phyloP scores from a whole-genome alignment of 495 filamentous ascomycete genomes.

The Penicillium flavigenum region DNA sequence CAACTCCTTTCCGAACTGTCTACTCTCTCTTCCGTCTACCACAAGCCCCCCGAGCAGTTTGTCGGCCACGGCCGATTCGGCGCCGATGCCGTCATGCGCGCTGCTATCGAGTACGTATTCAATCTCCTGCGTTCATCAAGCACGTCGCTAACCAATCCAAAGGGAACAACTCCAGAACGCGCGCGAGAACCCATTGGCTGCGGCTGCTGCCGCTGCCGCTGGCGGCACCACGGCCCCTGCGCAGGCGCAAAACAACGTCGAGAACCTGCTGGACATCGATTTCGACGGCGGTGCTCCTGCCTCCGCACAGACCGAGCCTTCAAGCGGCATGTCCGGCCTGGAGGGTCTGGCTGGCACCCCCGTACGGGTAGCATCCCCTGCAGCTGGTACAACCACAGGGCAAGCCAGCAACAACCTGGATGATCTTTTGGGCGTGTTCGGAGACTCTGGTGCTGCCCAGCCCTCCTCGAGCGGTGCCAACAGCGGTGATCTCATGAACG shows the following conservation, averaged over 20 bases:
- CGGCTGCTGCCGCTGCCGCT: slow-evolving; percentile 69
- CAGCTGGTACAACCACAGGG: slow-evolving; percentile 42
- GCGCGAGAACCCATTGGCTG: slow-evolving; percentile 90
- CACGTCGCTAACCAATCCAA: slow-evolving; percentile 16
- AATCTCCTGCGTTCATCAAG: background rate
- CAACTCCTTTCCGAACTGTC: slow-evolving; percentile 85
- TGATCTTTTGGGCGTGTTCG: slow-evolving; percentile 86
- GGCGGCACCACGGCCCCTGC: slow-evolving; percentile 50
- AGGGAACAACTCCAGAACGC: slow-evolving; percentile 85
- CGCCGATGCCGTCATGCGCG: slow-evolving; percentile 90
- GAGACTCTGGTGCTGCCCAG: slow-evolving; percentile 37
- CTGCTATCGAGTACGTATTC: slow-evolving; percentile 75
- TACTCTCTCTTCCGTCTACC: slow-evolving; percentile 98
- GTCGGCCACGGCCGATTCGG: slow-evolving; percentile 92
- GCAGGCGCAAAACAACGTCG: slow-evolving; percentile 71
- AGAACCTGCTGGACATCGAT: slow-evolving; percentile 97
- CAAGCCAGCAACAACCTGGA: slow-evolving; percentile 67
- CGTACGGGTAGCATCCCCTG: slow-evolving; percentile 69
- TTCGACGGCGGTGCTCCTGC: slow-evolving; percentile 95
- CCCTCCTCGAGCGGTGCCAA: slow-evolving; percentile 33
- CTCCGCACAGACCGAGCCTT: slow-evolving; percentile 71
- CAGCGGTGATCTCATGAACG: slow-evolving; percentile 69
- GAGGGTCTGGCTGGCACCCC: slow-evolving; percentile 79
- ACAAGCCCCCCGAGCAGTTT: slow-evolving; percentile 96
- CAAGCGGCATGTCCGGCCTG: slow-evolving; percentile 60